Evolutionary conservation across 2,329 filamentous ascomycete species (phyloP).

Genomic region (Zasmidium cellare): DNA sequence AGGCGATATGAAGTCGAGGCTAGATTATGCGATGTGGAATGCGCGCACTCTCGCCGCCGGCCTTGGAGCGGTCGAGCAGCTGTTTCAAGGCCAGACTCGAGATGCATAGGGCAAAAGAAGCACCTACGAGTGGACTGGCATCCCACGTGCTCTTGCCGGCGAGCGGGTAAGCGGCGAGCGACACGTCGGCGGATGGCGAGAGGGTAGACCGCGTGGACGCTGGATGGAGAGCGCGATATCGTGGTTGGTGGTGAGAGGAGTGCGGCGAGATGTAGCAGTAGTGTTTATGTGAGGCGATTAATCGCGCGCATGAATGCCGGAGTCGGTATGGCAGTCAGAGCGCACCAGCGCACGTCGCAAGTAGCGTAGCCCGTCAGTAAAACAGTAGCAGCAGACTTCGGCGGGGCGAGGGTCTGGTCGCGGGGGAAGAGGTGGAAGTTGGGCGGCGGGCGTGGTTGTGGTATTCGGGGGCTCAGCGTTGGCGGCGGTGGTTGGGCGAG

Average conservation of each 20-base stretch:
- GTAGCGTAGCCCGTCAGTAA: background rate
- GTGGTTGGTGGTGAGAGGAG: background rate
- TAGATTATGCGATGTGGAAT: constrained; percentile 8
- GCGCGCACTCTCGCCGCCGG: constrained; percentile 24
- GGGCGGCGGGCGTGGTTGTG: background rate
- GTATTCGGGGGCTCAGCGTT: background rate
- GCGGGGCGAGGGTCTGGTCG: background rate
- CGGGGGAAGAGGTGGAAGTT: background rate
- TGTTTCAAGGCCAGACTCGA: constrained; percentile 22
- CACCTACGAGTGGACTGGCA: constrained; percentile 4
- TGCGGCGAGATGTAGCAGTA: background rate
- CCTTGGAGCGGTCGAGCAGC: constrained; percentile 31
- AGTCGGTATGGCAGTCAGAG: background rate
- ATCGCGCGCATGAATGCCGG: constrained; percentile 1
- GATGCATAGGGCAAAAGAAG: constrained; percentile 30
- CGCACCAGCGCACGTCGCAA: background rate
- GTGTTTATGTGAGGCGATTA: background rate
- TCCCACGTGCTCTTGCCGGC: constrained; percentile 19
- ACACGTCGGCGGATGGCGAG: background rate
- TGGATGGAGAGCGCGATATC: background rate
- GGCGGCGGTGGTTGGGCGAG: background rate
- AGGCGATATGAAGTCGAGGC: constrained; percentile 35
- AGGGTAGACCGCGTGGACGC: background rate
- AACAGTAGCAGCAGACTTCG: background rate
- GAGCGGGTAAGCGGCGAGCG: constrained; percentile 5